Evolutionary conservation across 1,284 basidiomycete species (phyloP), one percentile per base, ranked within the genome.

Genomic region (Sanghuangporus baumii): DNA sequence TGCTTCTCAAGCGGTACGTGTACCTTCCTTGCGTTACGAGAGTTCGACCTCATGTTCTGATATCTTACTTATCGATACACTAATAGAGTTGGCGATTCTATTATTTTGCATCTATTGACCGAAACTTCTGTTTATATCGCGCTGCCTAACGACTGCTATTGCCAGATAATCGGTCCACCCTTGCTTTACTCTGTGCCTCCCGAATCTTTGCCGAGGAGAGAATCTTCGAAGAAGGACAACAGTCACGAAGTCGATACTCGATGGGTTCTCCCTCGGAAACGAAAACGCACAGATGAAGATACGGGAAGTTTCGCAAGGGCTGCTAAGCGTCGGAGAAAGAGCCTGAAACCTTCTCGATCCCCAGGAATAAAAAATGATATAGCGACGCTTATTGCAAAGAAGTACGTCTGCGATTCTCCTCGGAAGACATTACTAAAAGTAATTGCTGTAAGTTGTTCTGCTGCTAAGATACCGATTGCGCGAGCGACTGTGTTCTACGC

Each of bases 61-160:
- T 31, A 31, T 31, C 26, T 4, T 46, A 18, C 43, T 46, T 2
- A 46, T 14, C 16, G 20, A 7, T n/a, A 36, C 64, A 52, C 62
- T 47, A 52, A n/a, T 63, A 93, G 90, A 65, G 80, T 91, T 9
- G 93, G 93, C 0, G 80, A 83, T 34, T 83, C 85, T 66, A 79
- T 82, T 1, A 86, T 95, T 79, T 72, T 88, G 14, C 87, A 93
- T 71, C 77, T 96, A 6, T 79, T 96, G 14, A 81, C 84, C 0
- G 79, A 86, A 60, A 88, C 89, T 0, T 87, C 83, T 14, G 69
- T 94, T 26, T 96, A 94, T 70, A 70, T 87, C 12, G 76, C 86
- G 1, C 71, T 96, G 6, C 85, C 88, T 0, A 93, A 93, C 67
- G 84, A 82, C n/a, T 94, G 90, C 69, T 80, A 89, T 14, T 89